Conservation (phyloP, 2,329 filamentous ascomycete species). For the Mycocentrospora acerina region DNA sequence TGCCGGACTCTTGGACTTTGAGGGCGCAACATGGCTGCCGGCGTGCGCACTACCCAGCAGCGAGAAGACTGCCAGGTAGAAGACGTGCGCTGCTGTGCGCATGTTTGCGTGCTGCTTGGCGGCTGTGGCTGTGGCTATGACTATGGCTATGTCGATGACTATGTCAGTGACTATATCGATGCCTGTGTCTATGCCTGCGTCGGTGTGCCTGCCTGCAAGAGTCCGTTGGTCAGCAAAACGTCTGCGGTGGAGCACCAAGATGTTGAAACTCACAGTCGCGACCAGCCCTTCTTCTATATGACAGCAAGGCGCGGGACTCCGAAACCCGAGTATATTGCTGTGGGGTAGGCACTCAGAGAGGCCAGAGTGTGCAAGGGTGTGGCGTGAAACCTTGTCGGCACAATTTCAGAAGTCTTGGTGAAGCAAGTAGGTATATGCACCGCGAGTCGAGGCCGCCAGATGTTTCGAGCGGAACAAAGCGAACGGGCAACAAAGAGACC, state of each 20-base stretch:
- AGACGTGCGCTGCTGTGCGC: slow-evolving; percentile 56
- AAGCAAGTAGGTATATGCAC: no score
- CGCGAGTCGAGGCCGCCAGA: no score
- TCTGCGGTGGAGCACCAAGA: slow-evolving; percentile 24
- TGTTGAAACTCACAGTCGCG: slow-evolving; percentile 20
- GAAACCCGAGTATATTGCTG: slow-evolving; percentile 21
- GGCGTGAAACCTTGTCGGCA: slow-evolving; percentile 1
- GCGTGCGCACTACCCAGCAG: slow-evolving; percentile 55
- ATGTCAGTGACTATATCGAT: no score
- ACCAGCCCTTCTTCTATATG: slow-evolving; percentile 21
- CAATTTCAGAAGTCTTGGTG: no score
- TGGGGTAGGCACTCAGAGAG: slow-evolving; percentile 32
- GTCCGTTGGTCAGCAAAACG: slow-evolving; percentile 37
- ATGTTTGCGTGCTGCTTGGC: slow-evolving; percentile 38
- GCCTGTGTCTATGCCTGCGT: no score
- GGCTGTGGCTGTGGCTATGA: no score
- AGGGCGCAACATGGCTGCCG: slow-evolving; percentile 35
- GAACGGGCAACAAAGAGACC: no score
- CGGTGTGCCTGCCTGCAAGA: slow-evolving; percentile 13
- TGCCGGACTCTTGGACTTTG: slow-evolving; percentile 40
- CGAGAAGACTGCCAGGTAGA: slow-evolving; percentile 64
- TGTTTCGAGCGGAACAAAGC: no score
- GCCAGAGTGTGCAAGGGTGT: slow-evolving; percentile 36
- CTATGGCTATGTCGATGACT: no score
- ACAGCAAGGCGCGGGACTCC: slow-evolving; percentile 17